Percentiles rank a stretch among this genome's conserved stretches.
Evolutionary conservation across 306 rosid species (phyloP).

Genomic region (Cucurbita maxima): DNA sequence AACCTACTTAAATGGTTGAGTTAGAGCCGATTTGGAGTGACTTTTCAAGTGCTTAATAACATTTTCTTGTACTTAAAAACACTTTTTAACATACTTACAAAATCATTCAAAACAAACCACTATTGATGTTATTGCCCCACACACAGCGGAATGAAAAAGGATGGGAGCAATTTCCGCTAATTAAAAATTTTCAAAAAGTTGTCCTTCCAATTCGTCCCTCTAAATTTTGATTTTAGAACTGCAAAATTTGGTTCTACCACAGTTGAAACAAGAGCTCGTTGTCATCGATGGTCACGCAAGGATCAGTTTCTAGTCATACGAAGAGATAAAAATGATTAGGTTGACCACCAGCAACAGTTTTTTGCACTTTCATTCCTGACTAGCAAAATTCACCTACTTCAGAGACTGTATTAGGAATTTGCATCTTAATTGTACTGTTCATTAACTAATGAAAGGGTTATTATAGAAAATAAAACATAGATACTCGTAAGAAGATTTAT

Average conservation of each 20-base stretch:
- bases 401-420: background rate
- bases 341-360: background rate
- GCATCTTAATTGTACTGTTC: background rate
- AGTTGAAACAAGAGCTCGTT: background rate
- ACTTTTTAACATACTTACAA: too few relatives aligned
- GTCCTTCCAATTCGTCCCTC: background rate
- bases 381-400: background rate
- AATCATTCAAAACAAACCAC: too few relatives aligned
- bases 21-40: background rate
- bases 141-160: background rate
- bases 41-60: too few relatives aligned
- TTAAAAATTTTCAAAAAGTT: background rate
- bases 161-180: background rate
- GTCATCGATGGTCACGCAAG: background rate
- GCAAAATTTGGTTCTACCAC: background rate
- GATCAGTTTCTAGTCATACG: background rate
- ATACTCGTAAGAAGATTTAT: background rate
- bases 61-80: too few relatives aligned
- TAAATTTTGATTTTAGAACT: background rate
- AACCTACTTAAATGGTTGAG: background rate
- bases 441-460: too few relatives aligned
- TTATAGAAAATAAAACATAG: background rate
- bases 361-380: background rate
- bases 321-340: background rate
- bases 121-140: background rate